Base-by-base conservation (phyloP, 2,329 filamentous ascomycete species). In the Aschersonia sp. region DNA sequence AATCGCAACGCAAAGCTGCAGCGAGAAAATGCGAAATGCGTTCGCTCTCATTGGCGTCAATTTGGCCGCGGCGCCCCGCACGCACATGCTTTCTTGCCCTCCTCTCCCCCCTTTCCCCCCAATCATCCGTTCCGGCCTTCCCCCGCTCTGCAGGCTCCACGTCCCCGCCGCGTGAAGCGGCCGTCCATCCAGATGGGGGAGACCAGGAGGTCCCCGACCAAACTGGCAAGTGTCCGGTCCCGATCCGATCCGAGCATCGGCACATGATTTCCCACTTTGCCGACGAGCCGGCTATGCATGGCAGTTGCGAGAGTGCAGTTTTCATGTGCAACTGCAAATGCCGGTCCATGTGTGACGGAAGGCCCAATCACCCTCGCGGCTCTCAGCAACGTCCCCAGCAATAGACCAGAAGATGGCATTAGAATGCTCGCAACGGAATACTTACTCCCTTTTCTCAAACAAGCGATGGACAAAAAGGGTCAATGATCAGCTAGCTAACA, bases 41-140 rank as follows among this genome's bases (percentile, higher is more conserved):
- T 5, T 9, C 43, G 9, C 30, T 29, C 31, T 10, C 40, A 46
- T 49, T 46, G 40, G 40, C 3, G 12, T 7, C 35, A 12, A 12
- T 12, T 38, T 12, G 7, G 6, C 40, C 6, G 40, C 40, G 4
- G 10, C 40, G 20, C 29, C 45, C 48, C 45, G 32, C 45, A 45
- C 30, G 30, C 47, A 49, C 48, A 49, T 45, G 46, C 41, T 48
- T 45, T 38, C 40, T 41, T 40, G 44, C 20, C n/a, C 6, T 43
- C 28, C 40, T 43, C 9, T 20, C 5, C 7, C 40, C n/a, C 3
- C 9, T 7, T 38, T 20, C 20, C 32, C 32, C 12, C 32, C 32
- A 7, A 9, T 7, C 12, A 38, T 12, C 32, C 32, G 32, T 35
- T 45, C 29, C 44, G 28, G 30, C 35, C 31, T 29, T 5, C 31